These are phyloP conservation scores for Fusarium gaditjirri DNA, from an alignment of 2,329 filamentous ascomycete genomes.

Conservation along the genomic window DNA sequence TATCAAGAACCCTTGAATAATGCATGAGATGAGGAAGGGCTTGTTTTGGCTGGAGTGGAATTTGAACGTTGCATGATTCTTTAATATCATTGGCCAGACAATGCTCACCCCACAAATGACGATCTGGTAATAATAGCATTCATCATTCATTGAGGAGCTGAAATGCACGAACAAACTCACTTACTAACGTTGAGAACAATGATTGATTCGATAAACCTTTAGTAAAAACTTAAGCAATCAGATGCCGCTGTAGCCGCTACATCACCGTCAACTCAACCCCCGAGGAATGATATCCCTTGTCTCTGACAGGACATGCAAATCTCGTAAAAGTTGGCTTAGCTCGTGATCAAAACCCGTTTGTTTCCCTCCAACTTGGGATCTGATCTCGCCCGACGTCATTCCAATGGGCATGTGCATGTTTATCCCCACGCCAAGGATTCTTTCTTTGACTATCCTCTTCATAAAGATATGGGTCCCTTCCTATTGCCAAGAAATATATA, in stretches of 20 bases:
- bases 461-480: background rate
- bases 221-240: background rate
- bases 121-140: background rate
- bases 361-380: background rate
- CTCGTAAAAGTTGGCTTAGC: conserved; percentile 13
- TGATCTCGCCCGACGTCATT: conserved; percentile 16
- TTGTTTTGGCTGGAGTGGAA: conserved; percentile 9
- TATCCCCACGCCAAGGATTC: conserved; percentile 13
- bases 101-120: background rate
- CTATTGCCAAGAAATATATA: conserved; percentile 1
- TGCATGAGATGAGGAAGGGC: background rate
- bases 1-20: background rate
- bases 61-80: background rate
- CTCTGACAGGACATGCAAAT: background rate
- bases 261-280: background rate
- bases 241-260: conserved; percentile 19
- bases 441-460: background rate
- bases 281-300: conserved; percentile 8
- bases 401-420: background rate
- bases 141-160: background rate
- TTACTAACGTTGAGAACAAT: background rate
- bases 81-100: conserved; percentile 1
- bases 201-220: background rate
- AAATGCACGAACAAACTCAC: background rate
- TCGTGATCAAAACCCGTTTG: conserved; percentile 17